Evolutionary conservation across 2,329 filamentous ascomycete genomes (phyloP), one percentile per base, ranked within the genome.

Genomic region (Thermoascus crustaceus): DNA sequence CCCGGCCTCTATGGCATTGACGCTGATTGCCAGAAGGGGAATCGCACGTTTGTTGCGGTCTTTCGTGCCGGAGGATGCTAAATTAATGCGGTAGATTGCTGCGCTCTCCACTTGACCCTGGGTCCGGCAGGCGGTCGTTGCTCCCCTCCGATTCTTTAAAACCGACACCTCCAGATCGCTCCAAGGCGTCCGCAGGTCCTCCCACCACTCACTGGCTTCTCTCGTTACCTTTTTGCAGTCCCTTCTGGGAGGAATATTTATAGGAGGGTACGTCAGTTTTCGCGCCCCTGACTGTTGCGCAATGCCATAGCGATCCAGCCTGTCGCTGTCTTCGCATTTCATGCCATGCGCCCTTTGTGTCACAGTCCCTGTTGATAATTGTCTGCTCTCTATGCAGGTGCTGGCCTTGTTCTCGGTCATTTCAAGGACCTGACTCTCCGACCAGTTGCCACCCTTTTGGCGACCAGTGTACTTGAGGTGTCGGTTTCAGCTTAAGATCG

Each of bases 71-170:
- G 25, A 14, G 17, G 25, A 27, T 27, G 25, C 26, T 29, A n/a
- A n/a, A n/a, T n/a, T n/a, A 29, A 29, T 29, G 26, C 26, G 26
- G 26, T 29, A 29, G 26, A 29, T 29, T 29, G 10, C 14, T 29
- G 25, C 11, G 14, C 26, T 10, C 26, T 29, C 26, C 26, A 29
- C 26, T 29, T 29, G 26, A 16, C 18, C 26, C n/a, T n/a, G 26
- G 26, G 26, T 16, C 26, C 26, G 26, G 18, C 26, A 29, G 26
- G 26, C 18, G 26, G 18, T 29, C 26, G 14, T 17, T 29, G 26
- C 26, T 29, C 26, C 26, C 26, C 26, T 29, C 26, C n/a, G 14
- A 29, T 7, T 29, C 26, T 13, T 18, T n/a, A 10, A 29, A 10
- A 17, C 26, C 26, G 26, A 29, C 26, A 29, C 26, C 13, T 13